These are phyloP conservation scores for Citrus reticulata DNA, from an alignment of 345 rosid species.

Conservation along the genomic window DNA sequence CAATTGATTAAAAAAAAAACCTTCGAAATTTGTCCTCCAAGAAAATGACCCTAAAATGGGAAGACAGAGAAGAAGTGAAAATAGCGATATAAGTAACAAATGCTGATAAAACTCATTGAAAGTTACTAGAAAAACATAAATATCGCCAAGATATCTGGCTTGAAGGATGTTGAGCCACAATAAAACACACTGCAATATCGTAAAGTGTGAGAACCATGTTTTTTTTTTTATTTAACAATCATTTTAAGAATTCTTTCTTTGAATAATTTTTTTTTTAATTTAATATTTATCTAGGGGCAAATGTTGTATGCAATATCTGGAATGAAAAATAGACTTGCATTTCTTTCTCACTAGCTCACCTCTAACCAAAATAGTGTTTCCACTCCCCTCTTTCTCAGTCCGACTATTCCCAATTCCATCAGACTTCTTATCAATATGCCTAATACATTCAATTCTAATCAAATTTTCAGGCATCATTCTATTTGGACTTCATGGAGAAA, in stretches of 20 bases:
- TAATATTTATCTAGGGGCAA: background rate
- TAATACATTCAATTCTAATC: background rate
- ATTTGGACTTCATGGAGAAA: too few species aligned
- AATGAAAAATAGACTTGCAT: background rate
- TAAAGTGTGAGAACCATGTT: background rate
- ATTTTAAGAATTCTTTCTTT: too few species aligned
- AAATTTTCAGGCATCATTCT: background rate
- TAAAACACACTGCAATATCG: background rate
- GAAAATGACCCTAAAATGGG: constrained; percentile 27
- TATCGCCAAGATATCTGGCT: background rate
- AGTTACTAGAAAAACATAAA: background rate
- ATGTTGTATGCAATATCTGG: background rate
- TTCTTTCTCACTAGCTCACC: background rate
- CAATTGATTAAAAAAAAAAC: constrained; percentile 7
- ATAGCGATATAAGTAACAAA: constrained; percentile 8
- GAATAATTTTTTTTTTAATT: background rate
- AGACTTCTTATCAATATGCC: background rate
- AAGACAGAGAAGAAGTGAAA: constrained; percentile 4
- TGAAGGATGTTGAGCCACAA: background rate
- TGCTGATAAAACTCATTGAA: background rate
- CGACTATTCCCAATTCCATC: background rate
- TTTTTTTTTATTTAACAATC: too few species aligned
- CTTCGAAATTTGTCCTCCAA: constrained; percentile 3
- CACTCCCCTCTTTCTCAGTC: background rate
- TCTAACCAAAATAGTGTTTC: background rate